A percentile compares a stretch with the other conserved stretches of the same genome.
Evolutionary conservation across 2,329 filamentous ascomycete species (phyloP).

Genomic region (Alternaria solani): DNA sequence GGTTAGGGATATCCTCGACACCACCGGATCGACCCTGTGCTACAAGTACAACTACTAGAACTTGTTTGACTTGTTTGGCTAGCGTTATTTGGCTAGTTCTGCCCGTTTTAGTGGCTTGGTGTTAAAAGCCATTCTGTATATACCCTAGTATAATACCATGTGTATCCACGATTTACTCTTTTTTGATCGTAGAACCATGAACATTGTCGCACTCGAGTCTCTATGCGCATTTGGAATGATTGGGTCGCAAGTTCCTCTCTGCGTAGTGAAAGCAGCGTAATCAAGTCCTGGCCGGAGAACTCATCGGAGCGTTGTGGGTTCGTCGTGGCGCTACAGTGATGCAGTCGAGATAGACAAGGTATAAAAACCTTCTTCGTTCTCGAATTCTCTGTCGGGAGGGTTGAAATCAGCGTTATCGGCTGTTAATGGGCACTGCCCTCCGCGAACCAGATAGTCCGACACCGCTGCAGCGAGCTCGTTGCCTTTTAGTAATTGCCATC

Average conservation of each 20-base stretch:
- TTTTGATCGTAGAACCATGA: not conserved
- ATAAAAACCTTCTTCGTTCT: not conserved
- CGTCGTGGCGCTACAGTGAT: not conserved
- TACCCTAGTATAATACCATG: slow-evolving; percentile 14
- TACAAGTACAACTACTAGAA: slow-evolving; percentile 50
- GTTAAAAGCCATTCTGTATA: slow-evolving; percentile 7
- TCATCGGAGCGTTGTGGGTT: not conserved
- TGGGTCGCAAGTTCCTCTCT: not conserved
- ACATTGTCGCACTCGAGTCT: not conserved
- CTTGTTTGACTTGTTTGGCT: not conserved
- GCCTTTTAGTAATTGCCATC: slow-evolving; percentile 1
- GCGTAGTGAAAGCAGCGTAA: not conserved
- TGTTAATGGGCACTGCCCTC: slow-evolving; percentile 2
- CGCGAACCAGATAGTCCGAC: not conserved
- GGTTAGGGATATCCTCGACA: slow-evolving; percentile 45
- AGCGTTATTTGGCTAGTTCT: not conserved
- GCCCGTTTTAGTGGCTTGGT: slow-evolving; percentile 6
- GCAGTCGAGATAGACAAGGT: not conserved
- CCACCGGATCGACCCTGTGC: slow-evolving; percentile 34
- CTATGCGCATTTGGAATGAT: not conserved
- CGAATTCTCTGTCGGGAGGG: not conserved
- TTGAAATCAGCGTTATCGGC: not conserved
- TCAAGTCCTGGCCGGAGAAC: not conserved
- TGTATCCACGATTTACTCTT: not conserved
- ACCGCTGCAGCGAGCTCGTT: not conserved